Conservation (phyloP, 108 stramenopile genomes). For the Fragilaria radians region DNA sequence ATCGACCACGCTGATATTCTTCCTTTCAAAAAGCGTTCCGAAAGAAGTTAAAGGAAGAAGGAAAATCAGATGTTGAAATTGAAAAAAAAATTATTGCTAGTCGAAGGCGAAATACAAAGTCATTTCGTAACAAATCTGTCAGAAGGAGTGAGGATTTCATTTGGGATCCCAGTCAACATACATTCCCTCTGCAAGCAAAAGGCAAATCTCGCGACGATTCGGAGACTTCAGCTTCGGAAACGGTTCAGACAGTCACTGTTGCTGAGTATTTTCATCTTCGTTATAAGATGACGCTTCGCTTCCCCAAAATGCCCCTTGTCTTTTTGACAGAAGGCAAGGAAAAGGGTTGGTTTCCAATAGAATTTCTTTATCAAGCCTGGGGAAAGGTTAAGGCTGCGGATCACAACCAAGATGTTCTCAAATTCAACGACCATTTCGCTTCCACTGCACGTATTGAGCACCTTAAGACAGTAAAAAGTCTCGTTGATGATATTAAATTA, state of each 20-base stretch:
- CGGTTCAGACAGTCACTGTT: not conserved
- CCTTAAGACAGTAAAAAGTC: not conserved
- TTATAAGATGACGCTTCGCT: not conserved
- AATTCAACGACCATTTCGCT: constrained; percentile 16
- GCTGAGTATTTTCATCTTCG: not conserved
- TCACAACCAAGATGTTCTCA: constrained; percentile 5
- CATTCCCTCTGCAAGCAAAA: no score
- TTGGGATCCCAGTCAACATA: no score
- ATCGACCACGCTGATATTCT: no score
- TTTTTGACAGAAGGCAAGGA: not conserved
- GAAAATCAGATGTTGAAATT: not conserved
- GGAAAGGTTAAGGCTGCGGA: constrained; percentile 3
- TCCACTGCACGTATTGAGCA: constrained; percentile 6
- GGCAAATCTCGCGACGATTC: no score
- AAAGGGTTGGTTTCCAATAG: constrained; percentile 14
- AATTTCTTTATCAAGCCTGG: constrained; percentile 18
- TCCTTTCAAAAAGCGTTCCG: no score
- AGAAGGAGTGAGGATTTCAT: no score
- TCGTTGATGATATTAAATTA: not conserved
- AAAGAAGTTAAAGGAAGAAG: constrained; percentile 6
- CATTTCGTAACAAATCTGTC: no score
- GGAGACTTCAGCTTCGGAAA: no score
- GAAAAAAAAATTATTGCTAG: not conserved
- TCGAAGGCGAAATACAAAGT: not conserved
- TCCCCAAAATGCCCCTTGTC: constrained; percentile 3